Base-by-base conservation (phyloP, 495 filamentous ascomycete genomes). In the Hypoxylon lienhwacheense region DNA sequence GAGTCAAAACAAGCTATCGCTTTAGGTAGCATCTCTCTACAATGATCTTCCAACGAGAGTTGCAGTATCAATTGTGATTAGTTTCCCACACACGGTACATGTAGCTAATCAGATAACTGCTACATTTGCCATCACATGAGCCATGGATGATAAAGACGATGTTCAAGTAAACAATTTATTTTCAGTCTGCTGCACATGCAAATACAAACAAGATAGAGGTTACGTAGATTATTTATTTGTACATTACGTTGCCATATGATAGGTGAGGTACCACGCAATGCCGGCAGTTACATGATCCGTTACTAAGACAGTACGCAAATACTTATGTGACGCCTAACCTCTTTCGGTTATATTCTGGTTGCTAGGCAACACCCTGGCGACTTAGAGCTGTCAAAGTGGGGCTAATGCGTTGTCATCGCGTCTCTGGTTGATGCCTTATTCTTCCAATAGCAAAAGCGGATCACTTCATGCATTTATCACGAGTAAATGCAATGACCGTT, bases 321-420 rank as follows among this genome's bases (percentile, higher is more conserved):
- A 4, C 12, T 21, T 36, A n/a, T n/a, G n/a, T n/a, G n/a, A n/a
- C n/a, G n/a, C n/a, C n/a, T 53, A 37, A 12, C 44, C 45, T 17
- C 36, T 45, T 49, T 21, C 4, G 37, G 48, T 26, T 44, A 46
- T 54, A 7, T 14, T 10, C 37, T 50, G 44, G 56, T 60, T 60
- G 56, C 56, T 54, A 28, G 56, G 56, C 56, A 60, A 60, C 56
- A 50, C 37, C 28, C 45, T 32, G 14, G 43, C 34, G 20, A 16
- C 10, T 46, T 15, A 5, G 10, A 48, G 15, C 24, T 53, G 35
- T 45, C 26, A 39, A 33, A 20, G 57, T 41, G 57, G 57, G 57
- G 57, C 55, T 34, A 34, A 34, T 47, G 46, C 47, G 40, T 47
- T 61, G 51, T 47, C 50, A n/a, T 49, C 12, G 16, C 15, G 14